These are phyloP conservation scores for Phytophthora citrophthora DNA, from an alignment of 352 stramenopile species.

Conservation along the genomic window DNA sequence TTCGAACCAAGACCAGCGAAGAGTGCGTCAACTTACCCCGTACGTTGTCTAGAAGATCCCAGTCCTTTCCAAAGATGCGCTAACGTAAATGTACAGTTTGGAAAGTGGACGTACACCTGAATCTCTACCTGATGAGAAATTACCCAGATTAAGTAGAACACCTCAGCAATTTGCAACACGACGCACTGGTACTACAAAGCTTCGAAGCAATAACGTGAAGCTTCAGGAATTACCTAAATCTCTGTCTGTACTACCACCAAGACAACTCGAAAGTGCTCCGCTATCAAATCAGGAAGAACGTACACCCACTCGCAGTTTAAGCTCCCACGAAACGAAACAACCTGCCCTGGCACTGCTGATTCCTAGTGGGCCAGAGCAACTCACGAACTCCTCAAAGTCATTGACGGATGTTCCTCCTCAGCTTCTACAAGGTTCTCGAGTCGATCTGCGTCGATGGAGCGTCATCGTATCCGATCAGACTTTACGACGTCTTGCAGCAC, in stretches of 20 bases:
- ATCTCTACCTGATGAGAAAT: constrained; percentile 3
- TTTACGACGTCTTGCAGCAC: constrained; percentile 61
- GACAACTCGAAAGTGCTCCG: not conserved
- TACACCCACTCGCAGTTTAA: not conserved
- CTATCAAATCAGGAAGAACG: constrained; percentile 47
- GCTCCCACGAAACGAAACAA: constrained; percentile 14
- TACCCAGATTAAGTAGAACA: constrained; percentile 1
- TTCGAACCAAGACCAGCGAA: constrained; percentile 30
- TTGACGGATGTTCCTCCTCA: constrained; percentile 64
- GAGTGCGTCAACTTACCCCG: constrained; percentile 48
- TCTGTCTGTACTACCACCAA: constrained; percentile 1
- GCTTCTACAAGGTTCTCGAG: constrained; percentile 57
- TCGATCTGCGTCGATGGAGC: constrained; percentile 73
- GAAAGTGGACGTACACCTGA: constrained; percentile 33
- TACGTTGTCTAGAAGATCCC: constrained; percentile 25
- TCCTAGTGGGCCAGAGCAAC: constrained; percentile 19
- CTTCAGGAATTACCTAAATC: constrained; percentile 19
- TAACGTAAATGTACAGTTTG: not conserved
- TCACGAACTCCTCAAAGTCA: not conserved
- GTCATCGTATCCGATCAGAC: constrained; percentile 72
- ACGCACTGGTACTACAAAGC: constrained; percentile 10
- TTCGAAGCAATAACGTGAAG: constrained; percentile 29
- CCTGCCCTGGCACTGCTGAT: constrained; percentile 21
- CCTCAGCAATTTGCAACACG: not conserved
- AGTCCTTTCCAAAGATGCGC: not conserved